Conservation (phyloP, 2,329 filamentous ascomycete species). For the Colletotrichum camelliae region DNA sequence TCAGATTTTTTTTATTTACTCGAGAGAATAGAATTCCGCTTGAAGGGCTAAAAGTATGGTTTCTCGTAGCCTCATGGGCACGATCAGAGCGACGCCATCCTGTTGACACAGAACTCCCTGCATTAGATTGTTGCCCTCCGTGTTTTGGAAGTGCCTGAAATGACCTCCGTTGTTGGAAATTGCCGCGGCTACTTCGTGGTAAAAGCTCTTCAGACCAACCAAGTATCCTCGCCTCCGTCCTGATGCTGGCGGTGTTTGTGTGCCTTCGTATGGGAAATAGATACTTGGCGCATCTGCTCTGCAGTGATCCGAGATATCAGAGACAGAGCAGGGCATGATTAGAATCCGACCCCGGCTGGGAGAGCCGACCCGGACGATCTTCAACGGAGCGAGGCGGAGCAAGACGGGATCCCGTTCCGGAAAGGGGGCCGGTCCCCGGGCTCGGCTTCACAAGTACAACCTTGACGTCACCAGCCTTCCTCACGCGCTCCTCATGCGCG, state of each 20-base stretch:
- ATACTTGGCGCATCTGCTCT: background rate
- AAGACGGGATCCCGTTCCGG: background rate
- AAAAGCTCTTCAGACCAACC: background rate
- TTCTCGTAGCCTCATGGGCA: too few species aligned
- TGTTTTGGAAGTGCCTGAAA: too few species aligned
- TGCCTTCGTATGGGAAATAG: background rate
- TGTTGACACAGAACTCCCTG: background rate
- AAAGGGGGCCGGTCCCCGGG: background rate
- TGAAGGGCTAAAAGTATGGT: too few species aligned
- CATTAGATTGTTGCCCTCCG: too few species aligned
- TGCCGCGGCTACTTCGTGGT: background rate
- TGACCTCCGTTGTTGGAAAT: too few species aligned
- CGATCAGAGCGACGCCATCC: too few species aligned
- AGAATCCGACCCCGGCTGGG: background rate
- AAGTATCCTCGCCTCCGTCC: background rate
- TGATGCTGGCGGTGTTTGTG: background rate
- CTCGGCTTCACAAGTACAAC: background rate
- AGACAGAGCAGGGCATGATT: background rate
- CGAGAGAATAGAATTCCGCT: too few species aligned
- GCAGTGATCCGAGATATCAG: background rate
- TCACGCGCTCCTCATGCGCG: background rate
- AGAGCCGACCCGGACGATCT: background rate
- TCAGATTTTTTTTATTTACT: too few species aligned
- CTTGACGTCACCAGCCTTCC: background rate
- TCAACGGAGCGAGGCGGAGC: background rate